These are phyloP conservation scores for Thraustotheca clavata DNA, from an alignment of 352 stramenopile species.

Conservation along the genomic window DNA sequence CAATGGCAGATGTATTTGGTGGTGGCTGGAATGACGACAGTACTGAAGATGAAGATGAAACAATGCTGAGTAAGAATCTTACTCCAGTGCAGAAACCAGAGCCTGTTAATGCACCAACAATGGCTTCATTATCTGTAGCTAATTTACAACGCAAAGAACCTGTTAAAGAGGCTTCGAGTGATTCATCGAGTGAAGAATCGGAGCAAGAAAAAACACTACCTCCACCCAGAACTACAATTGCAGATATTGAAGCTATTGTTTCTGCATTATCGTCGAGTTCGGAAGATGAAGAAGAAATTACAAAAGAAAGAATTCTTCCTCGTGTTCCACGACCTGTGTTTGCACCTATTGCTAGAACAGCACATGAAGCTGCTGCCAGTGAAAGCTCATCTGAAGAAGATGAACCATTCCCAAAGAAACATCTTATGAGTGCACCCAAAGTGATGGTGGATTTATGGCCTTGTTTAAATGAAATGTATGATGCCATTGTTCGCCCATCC, in stretches of 20 bases:
- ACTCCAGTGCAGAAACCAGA: no score
- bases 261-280: constrained; percentile 15
- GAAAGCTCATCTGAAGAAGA: not conserved
- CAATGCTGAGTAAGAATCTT: no score
- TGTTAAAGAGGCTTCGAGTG: not conserved
- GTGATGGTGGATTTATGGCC: constrained; percentile 50
- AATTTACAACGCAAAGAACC: not conserved
- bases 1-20: no score
- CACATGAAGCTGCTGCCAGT: constrained; percentile 16
- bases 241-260: constrained; percentile 1
- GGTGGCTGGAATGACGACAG: no score
- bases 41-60: no score
- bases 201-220: not conserved
- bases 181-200: not conserved
- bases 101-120: no score
- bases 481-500: constrained; percentile 50
- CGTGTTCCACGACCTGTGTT: no score
- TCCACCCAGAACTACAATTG: not conserved
- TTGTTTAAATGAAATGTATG: constrained; percentile 63
- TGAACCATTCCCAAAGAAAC: constrained; percentile 8
- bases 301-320: no score
- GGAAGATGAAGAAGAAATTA: not conserved
- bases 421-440: constrained; percentile 12
- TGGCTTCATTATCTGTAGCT: constrained; percentile 24
- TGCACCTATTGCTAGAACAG: no score